Evolutionary conservation across 2,329 filamentous ascomycete genomes (phyloP).

Genomic region (Xylaria sp.): DNA sequence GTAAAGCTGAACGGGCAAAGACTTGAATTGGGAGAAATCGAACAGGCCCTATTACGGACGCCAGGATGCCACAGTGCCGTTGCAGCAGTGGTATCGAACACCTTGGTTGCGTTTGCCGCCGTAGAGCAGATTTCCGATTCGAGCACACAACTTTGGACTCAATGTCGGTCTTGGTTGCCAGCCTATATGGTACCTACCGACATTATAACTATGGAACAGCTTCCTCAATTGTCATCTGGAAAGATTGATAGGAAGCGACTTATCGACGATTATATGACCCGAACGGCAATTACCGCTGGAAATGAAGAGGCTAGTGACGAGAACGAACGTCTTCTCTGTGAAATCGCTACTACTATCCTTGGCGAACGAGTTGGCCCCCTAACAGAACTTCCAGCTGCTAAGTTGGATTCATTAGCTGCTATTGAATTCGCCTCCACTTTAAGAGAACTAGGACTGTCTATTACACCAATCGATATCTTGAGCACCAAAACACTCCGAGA

Average conservation of each 20-base stretch:
- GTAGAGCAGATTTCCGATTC: constrained; percentile 49
- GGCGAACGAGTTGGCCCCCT: constrained; percentile 35
- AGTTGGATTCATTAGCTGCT: constrained; percentile 49
- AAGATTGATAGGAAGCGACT: constrained; percentile 78
- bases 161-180: constrained; percentile 77
- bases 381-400: constrained; percentile 42
- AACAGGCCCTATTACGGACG: constrained; percentile 69
- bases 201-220: constrained; percentile 64
- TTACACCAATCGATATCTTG: constrained; percentile 68
- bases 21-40: constrained; percentile 79
- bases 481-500: constrained; percentile 52
- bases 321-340: constrained; percentile 44
- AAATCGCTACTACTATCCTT: constrained; percentile 38
- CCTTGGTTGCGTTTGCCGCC: constrained; percentile 77
- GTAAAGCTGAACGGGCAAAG: constrained; percentile 86
- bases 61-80: constrained; percentile 68
- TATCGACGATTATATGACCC: constrained; percentile 54
- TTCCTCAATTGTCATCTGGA: constrained; percentile 81
- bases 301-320: constrained; percentile 38
- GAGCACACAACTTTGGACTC: constrained; percentile 55
- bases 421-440: constrained; percentile 66
- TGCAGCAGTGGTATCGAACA: constrained; percentile 69
- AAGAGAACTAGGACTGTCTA: constrained; percentile 58
- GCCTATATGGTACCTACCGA: constrained; percentile 83
- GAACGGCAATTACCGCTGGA: background rate